Evolutionary conservation across 31 red algal genomes (phyloP).

Genomic region (Bonnemaisonia californica): DNA sequence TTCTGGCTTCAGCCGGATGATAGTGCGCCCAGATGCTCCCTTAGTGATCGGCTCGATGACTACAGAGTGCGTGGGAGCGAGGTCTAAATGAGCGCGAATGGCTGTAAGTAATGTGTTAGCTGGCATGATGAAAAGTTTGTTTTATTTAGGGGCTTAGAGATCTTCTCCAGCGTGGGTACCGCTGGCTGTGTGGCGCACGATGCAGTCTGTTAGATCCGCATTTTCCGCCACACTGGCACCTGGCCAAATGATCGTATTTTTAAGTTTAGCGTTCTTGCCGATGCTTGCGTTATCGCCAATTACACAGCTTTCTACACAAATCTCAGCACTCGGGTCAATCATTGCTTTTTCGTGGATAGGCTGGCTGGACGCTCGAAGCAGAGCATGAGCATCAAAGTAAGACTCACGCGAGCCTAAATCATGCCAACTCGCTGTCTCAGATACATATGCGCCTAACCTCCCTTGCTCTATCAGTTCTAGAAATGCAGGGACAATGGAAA

Average conservation of each 20-base stretch:
- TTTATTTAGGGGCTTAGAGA: too few species aligned
- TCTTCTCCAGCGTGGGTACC: too few species aligned
- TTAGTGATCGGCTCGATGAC: slow-evolving; percentile 21
- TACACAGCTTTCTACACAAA: slow-evolving; percentile 7
- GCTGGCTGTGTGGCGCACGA: too few species aligned
- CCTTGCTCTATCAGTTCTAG: slow-evolving; percentile 2
- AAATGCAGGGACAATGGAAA: slow-evolving; percentile 25
- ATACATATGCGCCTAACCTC: slow-evolving; percentile 3
- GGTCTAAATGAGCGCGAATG: slow-evolving; percentile 4
- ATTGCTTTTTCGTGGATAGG: too few species aligned
- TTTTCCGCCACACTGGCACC: not conserved
- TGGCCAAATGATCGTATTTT: slow-evolving; percentile 3
- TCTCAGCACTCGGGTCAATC: too few species aligned
- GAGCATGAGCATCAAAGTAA: slow-evolving; percentile 17
- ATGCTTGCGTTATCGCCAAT: slow-evolving; percentile 2
- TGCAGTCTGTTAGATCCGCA: slow-evolving; percentile 13
- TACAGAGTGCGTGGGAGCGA: slow-evolving; percentile 17
- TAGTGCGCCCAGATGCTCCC: slow-evolving; percentile 24
- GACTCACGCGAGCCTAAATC: slow-evolving; percentile 11
- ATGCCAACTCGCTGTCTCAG: slow-evolving; percentile 4
- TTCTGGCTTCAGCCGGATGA: slow-evolving; percentile 16
- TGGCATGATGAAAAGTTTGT: too few species aligned
- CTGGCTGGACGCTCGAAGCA: not conserved
- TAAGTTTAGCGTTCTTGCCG: not conserved
- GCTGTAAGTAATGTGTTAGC: too few species aligned